Evolutionary conservation across 73 alveolate species (phyloP), one percentile per base, ranked within the genome.

Genomic region (Paramecium tetraurelia): DNA sequence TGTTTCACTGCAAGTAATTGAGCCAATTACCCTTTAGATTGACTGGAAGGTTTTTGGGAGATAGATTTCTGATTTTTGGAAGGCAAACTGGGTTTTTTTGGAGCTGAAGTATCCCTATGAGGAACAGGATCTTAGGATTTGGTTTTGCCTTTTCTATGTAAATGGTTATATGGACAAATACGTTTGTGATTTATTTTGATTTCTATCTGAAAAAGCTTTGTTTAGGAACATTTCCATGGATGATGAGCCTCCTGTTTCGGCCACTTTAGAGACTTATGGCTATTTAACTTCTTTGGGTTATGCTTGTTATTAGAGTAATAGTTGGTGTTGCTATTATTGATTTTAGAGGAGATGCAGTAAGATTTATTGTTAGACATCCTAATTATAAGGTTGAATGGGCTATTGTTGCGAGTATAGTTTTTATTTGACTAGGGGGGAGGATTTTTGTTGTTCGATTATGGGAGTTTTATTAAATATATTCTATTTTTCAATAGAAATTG

Each of bases 181-280:
- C 59, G 57, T 63, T 38, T 38, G 38, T 75, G 87, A 38, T 75
- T 38, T 75, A 38, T 41, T 38, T 48, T 80, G 31, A 31, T 80
- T 41, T 80, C 90, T 41, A 44, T 80, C 90, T 8, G 90, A 80
- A 18, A 80, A 44, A 10, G 70, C 46, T 80, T 80, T 80, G 21
- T 18, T 63, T 9, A 75, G 40, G 7, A 80, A 31, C 57, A 33
- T 80, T 44, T 80, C 90, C 50, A 80, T 22, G 7, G 90, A 80
- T 22, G 90, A 80, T n/a, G 90, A 80, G 20, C 90, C 90, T 43
- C 90, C 90, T 1, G 90, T 80, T 48, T 80, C 90, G 0, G 90
- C 90, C 7, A 48, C 86, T 72, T 72, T 72, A 33, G 86, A 72
- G 9, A 36, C 59, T 16, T 36, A 16, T 3, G 53, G 86, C 18